phyloP scores from a whole-genome alignment of 345 rosid genomes.

The Salix suchowensis region DNA sequence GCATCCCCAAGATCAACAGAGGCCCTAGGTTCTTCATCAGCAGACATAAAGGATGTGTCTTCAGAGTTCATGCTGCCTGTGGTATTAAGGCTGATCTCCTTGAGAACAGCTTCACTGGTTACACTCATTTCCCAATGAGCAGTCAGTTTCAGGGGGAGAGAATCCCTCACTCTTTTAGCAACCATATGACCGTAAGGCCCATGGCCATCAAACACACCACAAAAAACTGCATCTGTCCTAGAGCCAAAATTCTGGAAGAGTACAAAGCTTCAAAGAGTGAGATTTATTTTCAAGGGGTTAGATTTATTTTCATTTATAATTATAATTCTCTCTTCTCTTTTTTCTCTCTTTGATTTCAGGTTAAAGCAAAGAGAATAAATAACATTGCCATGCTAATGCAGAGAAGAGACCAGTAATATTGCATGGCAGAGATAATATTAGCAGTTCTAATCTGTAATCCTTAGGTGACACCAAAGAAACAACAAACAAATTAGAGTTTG shows the following conservation, averaged over 20 bases:
- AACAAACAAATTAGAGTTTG: background rate
- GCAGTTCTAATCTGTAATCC: background rate
- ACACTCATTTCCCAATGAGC: constrained; percentile 69
- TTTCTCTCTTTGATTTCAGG: background rate
- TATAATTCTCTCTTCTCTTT: background rate
- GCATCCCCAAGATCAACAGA: constrained; percentile 44
- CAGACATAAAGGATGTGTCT: constrained; percentile 51
- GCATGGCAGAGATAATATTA: background rate
- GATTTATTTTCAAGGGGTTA: background rate
- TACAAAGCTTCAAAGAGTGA: background rate
- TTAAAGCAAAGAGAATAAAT: background rate
- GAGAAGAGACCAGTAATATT: background rate
- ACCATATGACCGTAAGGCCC: constrained; percentile 98
- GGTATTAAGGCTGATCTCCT: constrained; percentile 46
- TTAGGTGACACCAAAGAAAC: background rate
- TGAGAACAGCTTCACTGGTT: constrained; percentile 47
- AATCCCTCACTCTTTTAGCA: constrained; percentile 91
- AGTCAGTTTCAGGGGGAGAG: constrained; percentile 77
- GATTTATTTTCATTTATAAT: background rate
- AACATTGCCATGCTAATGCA: background rate
- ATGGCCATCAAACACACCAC: constrained; percentile 99
- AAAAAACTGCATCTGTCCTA: constrained; percentile 73
- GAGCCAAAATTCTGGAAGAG: constrained; percentile 71
- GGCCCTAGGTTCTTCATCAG: constrained; percentile 60
- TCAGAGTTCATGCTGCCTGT: constrained; percentile 50